A percentile compares a stretch with the other conserved stretches of the same genome.
These are phyloP conservation scores for Leucosporidium yakuticum DNA, from an alignment of 768 basidiomycete species.

Conservation along the genomic window DNA sequence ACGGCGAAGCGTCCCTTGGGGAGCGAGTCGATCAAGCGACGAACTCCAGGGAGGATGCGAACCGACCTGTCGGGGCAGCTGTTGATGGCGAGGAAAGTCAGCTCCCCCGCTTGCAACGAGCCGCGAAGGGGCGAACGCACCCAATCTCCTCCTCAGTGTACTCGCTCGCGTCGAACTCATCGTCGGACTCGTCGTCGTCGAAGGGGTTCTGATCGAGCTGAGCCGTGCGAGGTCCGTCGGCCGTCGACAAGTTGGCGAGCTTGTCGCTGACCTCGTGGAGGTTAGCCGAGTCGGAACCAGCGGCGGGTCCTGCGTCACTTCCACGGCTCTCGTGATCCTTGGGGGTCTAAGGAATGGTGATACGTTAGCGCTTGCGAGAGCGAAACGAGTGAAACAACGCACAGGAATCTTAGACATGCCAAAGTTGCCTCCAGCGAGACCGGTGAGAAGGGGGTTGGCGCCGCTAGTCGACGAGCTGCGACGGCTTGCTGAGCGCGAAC, in stretches of 20 bases:
- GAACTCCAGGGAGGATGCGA: conserved; percentile 65
- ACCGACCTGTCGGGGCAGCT: conserved; percentile 43
- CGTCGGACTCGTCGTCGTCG: conserved; percentile 45
- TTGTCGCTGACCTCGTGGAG: conserved; percentile 23
- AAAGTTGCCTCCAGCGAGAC: conserved; percentile 31
- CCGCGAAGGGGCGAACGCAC: not conserved
- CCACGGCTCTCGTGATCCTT: conserved; percentile 23
- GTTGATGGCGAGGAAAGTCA: not conserved
- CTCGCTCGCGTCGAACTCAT: conserved; percentile 46
- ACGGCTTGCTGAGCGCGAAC: conserved; percentile 28
- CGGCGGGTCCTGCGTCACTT: conserved; percentile 7
- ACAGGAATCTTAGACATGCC: conserved; percentile 29
- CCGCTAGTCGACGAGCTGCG: conserved; percentile 17
- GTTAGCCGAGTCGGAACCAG: not conserved
- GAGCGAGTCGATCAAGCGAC: conserved; percentile 59
- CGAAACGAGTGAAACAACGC: not conserved
- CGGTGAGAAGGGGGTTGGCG: conserved; percentile 25
- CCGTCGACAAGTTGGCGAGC: conserved; percentile 21
- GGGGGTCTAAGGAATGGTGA: not conserved
- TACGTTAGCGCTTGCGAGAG: not conserved
- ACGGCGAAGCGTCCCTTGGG: conserved; percentile 64
- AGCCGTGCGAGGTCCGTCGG: conserved; percentile 12
- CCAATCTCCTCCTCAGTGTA: conserved; percentile 37
- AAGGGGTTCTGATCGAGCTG: conserved; percentile 36
- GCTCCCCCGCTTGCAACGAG: not conserved